A percentile compares a stretch with the other conserved stretches of the same genome.
Evolutionary conservation across 306 rosid species (phyloP).

Genomic region (Benincasa hispida): DNA sequence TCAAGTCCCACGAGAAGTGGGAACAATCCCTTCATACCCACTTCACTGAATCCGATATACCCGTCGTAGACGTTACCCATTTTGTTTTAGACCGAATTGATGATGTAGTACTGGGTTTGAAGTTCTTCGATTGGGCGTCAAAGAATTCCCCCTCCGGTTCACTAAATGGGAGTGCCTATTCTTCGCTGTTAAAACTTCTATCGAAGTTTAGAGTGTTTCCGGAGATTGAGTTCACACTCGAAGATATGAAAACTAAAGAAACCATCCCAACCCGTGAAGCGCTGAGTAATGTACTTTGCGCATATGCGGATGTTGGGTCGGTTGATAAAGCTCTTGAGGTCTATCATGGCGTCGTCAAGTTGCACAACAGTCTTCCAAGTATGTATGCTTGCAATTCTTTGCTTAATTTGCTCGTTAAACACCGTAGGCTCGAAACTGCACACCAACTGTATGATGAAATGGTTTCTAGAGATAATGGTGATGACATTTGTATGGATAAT

Average conservation of each 20-base stretch:
- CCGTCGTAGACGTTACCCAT: constrained; percentile 56
- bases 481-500: constrained; percentile 28
- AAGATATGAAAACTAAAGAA: constrained; percentile 26
- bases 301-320: constrained; percentile 38
- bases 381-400: constrained; percentile 42
- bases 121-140: constrained; percentile 64
- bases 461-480: constrained; percentile 22
- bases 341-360: constrained; percentile 17
- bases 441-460: constrained; percentile 55
- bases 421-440: constrained; percentile 34
- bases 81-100: constrained; percentile 54
- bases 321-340: constrained; percentile 46
- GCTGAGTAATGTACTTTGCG: constrained; percentile 29
- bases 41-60: constrained; percentile 32
- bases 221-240: constrained; percentile 37
- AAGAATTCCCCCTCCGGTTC: constrained; percentile 30
- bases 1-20: constrained; percentile 32
- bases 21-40: constrained; percentile 41
- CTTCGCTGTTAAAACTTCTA: constrained; percentile 55
- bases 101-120: constrained; percentile 42
- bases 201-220: constrained; percentile 41
- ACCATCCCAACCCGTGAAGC: constrained; percentile 43
- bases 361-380: constrained; percentile 35
- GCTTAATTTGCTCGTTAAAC: constrained; percentile 32
- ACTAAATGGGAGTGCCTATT: constrained; percentile 33